Conservation (phyloP, 352 stramenopile species). For the Globisporangium acanthophoron region DNA sequence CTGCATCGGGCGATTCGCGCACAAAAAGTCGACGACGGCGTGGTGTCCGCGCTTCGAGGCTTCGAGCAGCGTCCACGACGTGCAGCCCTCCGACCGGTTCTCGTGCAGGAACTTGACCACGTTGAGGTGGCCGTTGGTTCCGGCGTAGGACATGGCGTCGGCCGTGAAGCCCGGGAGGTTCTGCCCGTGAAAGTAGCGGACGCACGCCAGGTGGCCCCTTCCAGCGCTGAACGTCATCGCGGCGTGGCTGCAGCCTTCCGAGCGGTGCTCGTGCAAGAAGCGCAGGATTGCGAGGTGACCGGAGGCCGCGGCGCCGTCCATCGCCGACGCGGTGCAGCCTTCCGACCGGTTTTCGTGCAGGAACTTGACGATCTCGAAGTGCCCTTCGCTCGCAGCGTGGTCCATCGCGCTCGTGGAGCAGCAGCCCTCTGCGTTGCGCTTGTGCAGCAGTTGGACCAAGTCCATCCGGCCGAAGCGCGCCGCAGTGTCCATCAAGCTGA, state of each 20-base stretch:
- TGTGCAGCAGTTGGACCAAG: not conserved
- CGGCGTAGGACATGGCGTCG: not conserved
- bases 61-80: not conserved
- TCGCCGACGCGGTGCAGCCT: not conserved
- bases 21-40: constrained; percentile 1
- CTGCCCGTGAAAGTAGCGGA: not conserved
- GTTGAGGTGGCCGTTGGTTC: not conserved
- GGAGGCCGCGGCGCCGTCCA: not conserved
- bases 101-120: constrained; percentile 1
- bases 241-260: not conserved
- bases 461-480: not conserved
- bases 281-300: not conserved
- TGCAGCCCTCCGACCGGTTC: not conserved
- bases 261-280: constrained; percentile 1
- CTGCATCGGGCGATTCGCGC: not conserved
- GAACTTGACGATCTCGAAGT: not conserved
- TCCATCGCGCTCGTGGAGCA: not conserved
- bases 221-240: not conserved
- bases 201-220: constrained; percentile 1
- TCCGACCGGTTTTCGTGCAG: not conserved
- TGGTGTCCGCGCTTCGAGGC: not conserved
- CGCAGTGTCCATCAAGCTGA: not conserved
- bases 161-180: not conserved
- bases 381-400: not conserved
- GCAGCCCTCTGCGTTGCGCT: not conserved